Percentiles rank a stretch among this genome's conserved stretches.
phyloP scores from a whole-genome alignment of 2,329 filamentous ascomycete species.

The Cladosporium austrohemisphaericum region DNA sequence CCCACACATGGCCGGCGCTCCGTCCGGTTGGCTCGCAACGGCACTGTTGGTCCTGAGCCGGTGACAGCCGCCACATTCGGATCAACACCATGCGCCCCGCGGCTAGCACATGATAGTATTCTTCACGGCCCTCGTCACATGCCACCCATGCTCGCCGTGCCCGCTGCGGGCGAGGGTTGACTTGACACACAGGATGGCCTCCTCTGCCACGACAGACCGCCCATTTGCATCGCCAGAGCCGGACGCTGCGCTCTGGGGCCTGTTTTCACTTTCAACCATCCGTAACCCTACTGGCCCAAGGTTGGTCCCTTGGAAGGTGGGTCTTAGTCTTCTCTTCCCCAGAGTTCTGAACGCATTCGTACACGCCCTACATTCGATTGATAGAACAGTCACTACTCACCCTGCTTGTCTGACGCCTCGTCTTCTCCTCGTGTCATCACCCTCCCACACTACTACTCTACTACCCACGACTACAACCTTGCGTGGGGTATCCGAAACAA shows the following conservation, averaged over 20 bases:
- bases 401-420: slow-evolving; percentile 4
- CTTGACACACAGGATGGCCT: slow-evolving; percentile 8
- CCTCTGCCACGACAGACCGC: slow-evolving; percentile 12
- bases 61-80: slow-evolving; percentile 11
- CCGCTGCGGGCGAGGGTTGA: not conserved
- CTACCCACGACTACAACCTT: slow-evolving; percentile 1
- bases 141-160: slow-evolving; percentile 8
- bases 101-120: slow-evolving; percentile 1
- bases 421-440: slow-evolving; percentile 7
- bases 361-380: slow-evolving; percentile 11
- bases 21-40: slow-evolving; percentile 6
- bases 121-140: slow-evolving; percentile 9
- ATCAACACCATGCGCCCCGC: not conserved
- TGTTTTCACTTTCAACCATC: not conserved
- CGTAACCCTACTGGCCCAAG: not conserved
- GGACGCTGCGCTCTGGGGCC: not conserved
- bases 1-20: not conserved
- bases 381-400: slow-evolving; percentile 14
- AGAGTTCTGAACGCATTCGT: not conserved
- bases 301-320: too few species aligned
- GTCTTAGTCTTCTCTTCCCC: slow-evolving; percentile 2
- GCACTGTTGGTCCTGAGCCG: slow-evolving; percentile 6
- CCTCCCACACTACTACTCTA: slow-evolving; percentile 5
- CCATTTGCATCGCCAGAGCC: not conserved
- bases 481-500: slow-evolving; percentile 7